These are phyloP conservation scores for Cytospora mali DNA, from an alignment of 2,329 filamentous ascomycete genomes.

Conservation along the genomic window DNA sequence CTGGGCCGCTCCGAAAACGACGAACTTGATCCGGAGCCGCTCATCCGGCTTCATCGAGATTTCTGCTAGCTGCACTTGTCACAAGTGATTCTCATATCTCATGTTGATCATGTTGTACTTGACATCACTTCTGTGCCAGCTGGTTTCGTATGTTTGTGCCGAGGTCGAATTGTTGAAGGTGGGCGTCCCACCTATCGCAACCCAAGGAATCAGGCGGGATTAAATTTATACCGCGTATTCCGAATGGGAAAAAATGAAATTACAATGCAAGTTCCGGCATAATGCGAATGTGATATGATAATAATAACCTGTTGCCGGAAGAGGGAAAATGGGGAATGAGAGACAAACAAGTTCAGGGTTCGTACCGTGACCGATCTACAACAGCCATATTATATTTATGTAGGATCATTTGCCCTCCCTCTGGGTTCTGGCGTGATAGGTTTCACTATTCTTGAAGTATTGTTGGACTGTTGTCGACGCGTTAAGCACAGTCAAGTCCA, in stretches of 20 bases:
- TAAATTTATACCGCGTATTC: background rate
- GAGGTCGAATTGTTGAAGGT: background rate
- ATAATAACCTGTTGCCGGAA: background rate
- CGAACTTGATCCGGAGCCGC: background rate
- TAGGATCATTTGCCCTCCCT: background rate
- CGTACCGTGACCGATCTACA: background rate
- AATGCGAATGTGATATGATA: background rate
- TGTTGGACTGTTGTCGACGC: background rate
- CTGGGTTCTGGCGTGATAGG: background rate
- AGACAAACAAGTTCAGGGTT: background rate
- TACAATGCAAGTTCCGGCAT: background rate
- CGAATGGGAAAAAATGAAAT: background rate
- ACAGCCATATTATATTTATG: background rate
- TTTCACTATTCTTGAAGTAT: background rate
- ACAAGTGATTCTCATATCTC: background rate
- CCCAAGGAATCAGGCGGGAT: background rate
- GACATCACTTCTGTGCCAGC: background rate
- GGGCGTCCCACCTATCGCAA: background rate
- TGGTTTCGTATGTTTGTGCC: background rate
- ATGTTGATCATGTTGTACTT: background rate
- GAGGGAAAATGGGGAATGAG: background rate
- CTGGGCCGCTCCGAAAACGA: background rate
- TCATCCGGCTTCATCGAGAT: background rate
- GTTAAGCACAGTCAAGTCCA: background rate
- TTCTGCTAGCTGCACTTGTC: background rate